Percentiles rank a stretch among this genome's conserved stretches.
Conservation (phyloP, 2,329 filamentous ascomycete species). For the Trichophyton benhamiae region DNA sequence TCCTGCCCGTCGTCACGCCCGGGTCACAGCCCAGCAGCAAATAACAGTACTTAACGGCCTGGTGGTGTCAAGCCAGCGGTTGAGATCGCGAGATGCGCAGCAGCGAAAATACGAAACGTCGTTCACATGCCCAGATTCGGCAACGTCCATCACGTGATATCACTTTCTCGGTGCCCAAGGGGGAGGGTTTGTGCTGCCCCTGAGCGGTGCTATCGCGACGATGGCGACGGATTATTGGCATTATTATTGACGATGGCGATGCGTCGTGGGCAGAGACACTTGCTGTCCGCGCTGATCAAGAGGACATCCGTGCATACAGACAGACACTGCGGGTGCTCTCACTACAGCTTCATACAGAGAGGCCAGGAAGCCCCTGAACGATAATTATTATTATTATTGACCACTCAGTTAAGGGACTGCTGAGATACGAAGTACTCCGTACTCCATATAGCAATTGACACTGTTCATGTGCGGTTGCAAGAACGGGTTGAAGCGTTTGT, state of each 20-base stretch:
- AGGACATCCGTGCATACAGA: neutral
- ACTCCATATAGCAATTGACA: neutral
- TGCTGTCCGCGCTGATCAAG: neutral
- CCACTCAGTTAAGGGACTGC: neutral
- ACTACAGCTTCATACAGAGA: neutral
- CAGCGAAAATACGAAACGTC: neutral
- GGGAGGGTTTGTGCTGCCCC: neutral
- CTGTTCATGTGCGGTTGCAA: neutral
- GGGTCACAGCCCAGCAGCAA: neutral
- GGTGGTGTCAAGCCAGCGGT: neutral
- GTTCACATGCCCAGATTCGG: neutral
- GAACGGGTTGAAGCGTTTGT: neutral
- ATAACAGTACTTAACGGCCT: neutral
- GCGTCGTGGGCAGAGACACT: no score
- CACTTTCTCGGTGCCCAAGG: neutral
- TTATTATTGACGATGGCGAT: no score
- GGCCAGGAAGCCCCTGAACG: neutral
- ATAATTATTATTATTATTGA: neutral
- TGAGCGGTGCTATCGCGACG: neutral
- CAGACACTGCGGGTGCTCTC: neutral
- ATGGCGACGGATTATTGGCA: neutral
- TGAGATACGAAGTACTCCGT: no score
- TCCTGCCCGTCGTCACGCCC: neutral
- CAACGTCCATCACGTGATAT: neutral
- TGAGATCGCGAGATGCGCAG: neutral